These are phyloP conservation scores for Coccinonectria pachysandricola DNA, from an alignment of 2,329 filamentous ascomycete species.

Conservation along the genomic window DNA sequence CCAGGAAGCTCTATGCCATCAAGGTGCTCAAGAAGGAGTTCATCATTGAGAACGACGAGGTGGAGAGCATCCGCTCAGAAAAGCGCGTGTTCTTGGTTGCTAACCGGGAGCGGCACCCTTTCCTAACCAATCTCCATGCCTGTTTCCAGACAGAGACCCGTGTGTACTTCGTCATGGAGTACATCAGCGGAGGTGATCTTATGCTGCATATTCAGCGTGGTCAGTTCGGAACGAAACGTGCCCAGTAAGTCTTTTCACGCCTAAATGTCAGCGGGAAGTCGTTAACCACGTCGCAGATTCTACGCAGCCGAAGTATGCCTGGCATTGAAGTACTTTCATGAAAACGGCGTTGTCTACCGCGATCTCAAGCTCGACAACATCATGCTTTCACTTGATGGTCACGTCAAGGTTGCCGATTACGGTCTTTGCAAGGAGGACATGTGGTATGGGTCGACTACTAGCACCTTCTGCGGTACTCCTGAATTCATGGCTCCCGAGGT, in stretches of 20 bases:
- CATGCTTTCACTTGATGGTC: conserved; percentile 83
- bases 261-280: not conserved
- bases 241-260: conserved; percentile 57
- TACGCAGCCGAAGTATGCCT: conserved; percentile 96
- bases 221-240: conserved; percentile 89
- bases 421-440: conserved; percentile 99
- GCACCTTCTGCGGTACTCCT: conserved; percentile 98
- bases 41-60: conserved; percentile 98
- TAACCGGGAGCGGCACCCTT: conserved; percentile 93
- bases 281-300: conserved; percentile 48
- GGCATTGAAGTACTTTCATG: conserved; percentile 97
- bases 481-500: conserved; percentile 99
- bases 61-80: conserved; percentile 94
- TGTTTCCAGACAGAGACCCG: conserved; percentile 98
- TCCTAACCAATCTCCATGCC: conserved; percentile 87
- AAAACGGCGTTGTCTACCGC: conserved; percentile 97
- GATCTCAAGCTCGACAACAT: conserved; percentile 93
- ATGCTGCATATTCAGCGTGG: conserved; percentile 98
- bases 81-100: conserved; percentile 96
- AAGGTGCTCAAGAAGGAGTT: conserved; percentile 99
- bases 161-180: conserved; percentile 99
- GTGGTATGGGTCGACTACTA: conserved; percentile 96
- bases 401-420: conserved; percentile 98
- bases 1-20: conserved; percentile 89
- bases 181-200: conserved; percentile 94